phyloP scores from a whole-genome alignment of 2,329 filamentous ascomycete species.

The Fragosphaeria purpurea region DNA sequence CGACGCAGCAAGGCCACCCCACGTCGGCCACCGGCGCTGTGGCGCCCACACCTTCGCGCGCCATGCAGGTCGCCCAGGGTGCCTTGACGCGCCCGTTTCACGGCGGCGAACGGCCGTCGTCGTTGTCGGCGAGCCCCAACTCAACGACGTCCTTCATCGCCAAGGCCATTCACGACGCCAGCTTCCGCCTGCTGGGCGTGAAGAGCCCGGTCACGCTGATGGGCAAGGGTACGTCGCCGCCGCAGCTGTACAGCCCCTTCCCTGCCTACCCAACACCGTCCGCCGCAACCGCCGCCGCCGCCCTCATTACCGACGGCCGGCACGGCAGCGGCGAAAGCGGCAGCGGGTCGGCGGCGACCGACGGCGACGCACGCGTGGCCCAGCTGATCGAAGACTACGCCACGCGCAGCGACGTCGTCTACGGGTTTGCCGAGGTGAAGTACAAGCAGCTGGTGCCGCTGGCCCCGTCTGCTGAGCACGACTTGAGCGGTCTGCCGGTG shows the following conservation, averaged over 20 bases:
- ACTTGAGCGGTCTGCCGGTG: constrained; percentile 49
- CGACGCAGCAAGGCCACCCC: constrained; percentile 66
- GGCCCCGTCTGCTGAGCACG: constrained; percentile 66
- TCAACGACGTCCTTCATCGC: constrained; percentile 86
- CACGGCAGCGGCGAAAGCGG: background rate
- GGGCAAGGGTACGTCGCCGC: constrained; percentile 59
- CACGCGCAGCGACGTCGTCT: constrained; percentile 89
- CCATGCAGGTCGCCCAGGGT: constrained; percentile 63
- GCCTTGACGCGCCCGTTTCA: constrained; percentile 52
- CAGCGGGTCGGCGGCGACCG: constrained; percentile 40
- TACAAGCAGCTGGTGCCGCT: constrained; percentile 93
- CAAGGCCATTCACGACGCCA: constrained; percentile 91
- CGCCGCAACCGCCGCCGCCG: constrained; percentile 2
- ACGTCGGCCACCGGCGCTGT: constrained; percentile 61
- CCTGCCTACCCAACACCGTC: constrained; percentile 67
- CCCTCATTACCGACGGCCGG: constrained; percentile 12
- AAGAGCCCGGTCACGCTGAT: constrained; percentile 54
- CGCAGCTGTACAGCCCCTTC: constrained; percentile 68
- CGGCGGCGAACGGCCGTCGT: constrained; percentile 54
- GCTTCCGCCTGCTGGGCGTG: constrained; percentile 61
- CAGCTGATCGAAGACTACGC: constrained; percentile 85
- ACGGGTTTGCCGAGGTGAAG: constrained; percentile 96
- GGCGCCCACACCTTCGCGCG: constrained; percentile 55
- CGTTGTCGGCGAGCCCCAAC: constrained; percentile 58
- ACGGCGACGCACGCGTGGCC: constrained; percentile 72